These are phyloP conservation scores for Saccharomycopsis microspora DNA, from an alignment of 805 yeast genomes.

Conservation along the genomic window DNA sequence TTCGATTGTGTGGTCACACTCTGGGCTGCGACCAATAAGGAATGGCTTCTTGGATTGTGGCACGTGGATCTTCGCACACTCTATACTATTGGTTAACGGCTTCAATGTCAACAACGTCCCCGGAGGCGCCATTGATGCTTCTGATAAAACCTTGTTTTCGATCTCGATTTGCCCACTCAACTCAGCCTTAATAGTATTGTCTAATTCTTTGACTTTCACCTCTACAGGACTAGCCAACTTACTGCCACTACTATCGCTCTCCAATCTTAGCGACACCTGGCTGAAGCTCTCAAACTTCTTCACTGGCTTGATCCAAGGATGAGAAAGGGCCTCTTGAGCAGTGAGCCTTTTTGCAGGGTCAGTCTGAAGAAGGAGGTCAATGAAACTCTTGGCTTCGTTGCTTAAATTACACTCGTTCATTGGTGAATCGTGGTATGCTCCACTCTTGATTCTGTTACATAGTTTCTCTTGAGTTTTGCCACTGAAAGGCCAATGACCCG, in stretches of 20 bases:
- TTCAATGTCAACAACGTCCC: slow-evolving; percentile 55
- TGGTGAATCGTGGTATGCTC: slow-evolving; percentile 72
- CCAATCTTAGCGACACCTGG: neutral
- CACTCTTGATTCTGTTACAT: slow-evolving; percentile 62
- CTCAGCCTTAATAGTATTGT: no score
- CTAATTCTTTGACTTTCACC: neutral
- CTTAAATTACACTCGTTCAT: slow-evolving; percentile 57
- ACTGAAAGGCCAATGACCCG: slow-evolving; percentile 91
- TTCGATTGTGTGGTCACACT: slow-evolving; percentile 46
- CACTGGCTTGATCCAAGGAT: slow-evolving; percentile 54
- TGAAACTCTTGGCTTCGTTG: slow-evolving; percentile 58
- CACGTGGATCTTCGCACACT: slow-evolving; percentile 39
- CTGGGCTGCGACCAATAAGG: slow-evolving; percentile 62
- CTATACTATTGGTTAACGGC: slow-evolving; percentile 37
- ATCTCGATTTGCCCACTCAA: no score
- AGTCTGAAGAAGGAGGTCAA: slow-evolving; percentile 59
- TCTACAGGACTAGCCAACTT: neutral
- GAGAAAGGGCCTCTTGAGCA: slow-evolving; percentile 65
- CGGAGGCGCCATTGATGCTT: slow-evolving; percentile 24
- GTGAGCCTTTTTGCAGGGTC: slow-evolving; percentile 64
- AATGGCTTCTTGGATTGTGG: slow-evolving; percentile 57
- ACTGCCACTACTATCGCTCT: neutral
- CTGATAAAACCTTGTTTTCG: neutral
- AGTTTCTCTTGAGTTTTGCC: slow-evolving; percentile 84
- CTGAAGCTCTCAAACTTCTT: neutral